Conservation (phyloP, 306 rosid genomes). For the Lagenaria siceraria region DNA sequence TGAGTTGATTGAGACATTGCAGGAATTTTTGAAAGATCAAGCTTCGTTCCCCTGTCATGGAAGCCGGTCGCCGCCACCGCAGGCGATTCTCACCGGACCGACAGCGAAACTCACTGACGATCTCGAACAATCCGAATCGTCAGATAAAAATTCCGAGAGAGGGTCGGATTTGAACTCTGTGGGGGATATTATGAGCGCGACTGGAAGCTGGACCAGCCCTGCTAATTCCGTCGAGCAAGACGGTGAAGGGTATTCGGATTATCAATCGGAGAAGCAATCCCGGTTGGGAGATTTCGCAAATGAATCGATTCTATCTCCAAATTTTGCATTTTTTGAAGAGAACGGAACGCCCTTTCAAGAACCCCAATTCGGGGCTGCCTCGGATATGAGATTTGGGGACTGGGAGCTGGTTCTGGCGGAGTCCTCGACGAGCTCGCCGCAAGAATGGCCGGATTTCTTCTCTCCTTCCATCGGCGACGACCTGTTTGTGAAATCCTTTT, state of each 20-base stretch:
- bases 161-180: conserved; percentile 28
- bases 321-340: conserved; percentile 13
- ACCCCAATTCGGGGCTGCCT: background rate
- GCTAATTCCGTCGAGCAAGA: conserved; percentile 18
- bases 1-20: conserved; percentile 62
- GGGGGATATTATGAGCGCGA: conserved; percentile 42
- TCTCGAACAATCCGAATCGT: conserved; percentile 15
- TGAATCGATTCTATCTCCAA: conserved; percentile 13
- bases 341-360: background rate
- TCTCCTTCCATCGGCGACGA: conserved; percentile 5
- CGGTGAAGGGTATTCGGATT: conserved; percentile 13
- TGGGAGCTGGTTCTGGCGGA: conserved; percentile 57
- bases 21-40: conserved; percentile 68
- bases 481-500: conserved; percentile 16
- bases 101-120: conserved; percentile 6
- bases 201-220: conserved; percentile 25
- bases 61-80: conserved; percentile 12
- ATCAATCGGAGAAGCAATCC: conserved; percentile 8
- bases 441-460: conserved; percentile 14
- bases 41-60: conserved; percentile 28
- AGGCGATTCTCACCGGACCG: background rate
- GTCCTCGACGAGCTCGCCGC: conserved; percentile 11
- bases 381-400: conserved; percentile 7
- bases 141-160: conserved; percentile 19
- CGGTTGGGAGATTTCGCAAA: conserved; percentile 13